Percentiles rank a stretch among this genome's conserved stretches.
Evolutionary conservation across 75 land plant genomes (phyloP).

Genomic region (Isoetes taiwanensis): DNA sequence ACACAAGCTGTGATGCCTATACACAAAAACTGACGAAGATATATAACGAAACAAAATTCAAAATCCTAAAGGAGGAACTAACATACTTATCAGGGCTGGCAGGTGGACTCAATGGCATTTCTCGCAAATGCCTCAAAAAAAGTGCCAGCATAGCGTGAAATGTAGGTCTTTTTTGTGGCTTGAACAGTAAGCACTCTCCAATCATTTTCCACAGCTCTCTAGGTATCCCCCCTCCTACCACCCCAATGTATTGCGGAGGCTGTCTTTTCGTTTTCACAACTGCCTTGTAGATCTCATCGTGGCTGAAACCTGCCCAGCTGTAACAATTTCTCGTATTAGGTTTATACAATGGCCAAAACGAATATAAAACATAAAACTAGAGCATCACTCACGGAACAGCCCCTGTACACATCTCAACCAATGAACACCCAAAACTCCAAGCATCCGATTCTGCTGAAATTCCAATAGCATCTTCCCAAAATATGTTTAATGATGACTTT

Average conservation of each 20-base stretch:
- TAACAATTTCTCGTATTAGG: not conserved
- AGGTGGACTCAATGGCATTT: slow-evolving; percentile 80
- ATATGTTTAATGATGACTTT: slow-evolving; percentile 55
- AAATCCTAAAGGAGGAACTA: too few relatives aligned
- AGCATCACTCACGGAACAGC: slow-evolving; percentile 59
- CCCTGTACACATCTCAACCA: slow-evolving; percentile 96
- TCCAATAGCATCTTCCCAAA: slow-evolving; percentile 76
- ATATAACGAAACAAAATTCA: too few relatives aligned
- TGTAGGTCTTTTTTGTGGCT: slow-evolving; percentile 71
- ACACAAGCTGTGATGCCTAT: too few relatives aligned
- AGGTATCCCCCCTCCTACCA: slow-evolving; percentile 90
- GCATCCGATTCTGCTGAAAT: slow-evolving; percentile 84
- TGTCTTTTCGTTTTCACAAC: slow-evolving; percentile 52
- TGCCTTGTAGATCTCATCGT: slow-evolving; percentile 66
- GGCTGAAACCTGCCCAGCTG: slow-evolving; percentile 81
- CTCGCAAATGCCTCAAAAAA: slow-evolving; percentile 78
- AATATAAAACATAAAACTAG: not conserved
- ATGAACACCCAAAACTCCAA: slow-evolving; percentile 93
- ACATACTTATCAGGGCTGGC: slow-evolving; percentile 83
- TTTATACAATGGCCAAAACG: not conserved
- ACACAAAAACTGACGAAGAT: too few relatives aligned
- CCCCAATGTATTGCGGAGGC: slow-evolving; percentile 88
- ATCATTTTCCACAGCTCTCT: slow-evolving; percentile 96
- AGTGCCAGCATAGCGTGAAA: slow-evolving; percentile 68
- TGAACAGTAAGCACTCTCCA: slow-evolving; percentile 88